Evolutionary conservation across 108 stramenopile species (phyloP), one percentile per base, ranked within the genome.

Genomic region (Parietichytrium sp.): DNA sequence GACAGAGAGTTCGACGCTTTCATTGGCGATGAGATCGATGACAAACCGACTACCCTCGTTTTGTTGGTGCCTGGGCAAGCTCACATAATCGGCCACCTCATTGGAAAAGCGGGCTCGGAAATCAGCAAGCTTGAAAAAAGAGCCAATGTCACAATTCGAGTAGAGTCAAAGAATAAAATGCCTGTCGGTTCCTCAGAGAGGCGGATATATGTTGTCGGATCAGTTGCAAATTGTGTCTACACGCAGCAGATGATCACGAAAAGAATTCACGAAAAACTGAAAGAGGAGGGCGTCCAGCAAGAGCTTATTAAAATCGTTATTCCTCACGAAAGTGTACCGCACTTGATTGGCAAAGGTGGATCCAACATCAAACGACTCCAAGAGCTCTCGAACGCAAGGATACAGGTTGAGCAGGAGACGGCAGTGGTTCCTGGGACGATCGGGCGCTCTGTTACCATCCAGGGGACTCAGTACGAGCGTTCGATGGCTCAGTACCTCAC

Each of bases 401-500:
- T 72, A n/a, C 61, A 72, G 20, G 61, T 72, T 25, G 61, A 72
- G 61, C 61, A 72, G 33, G 61, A 72, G 20, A 72, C 61, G 20
- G 36, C 61, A 6, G 61, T 72, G 42, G 61, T 72, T 0, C 61
- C 61, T 6, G 61, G 61, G 10, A 72, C 61, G 16, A 72, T 72
- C 33, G 61, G 61, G 33, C 61, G 61, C 10, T 72, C 61, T 1
- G 61, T 72, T 1, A 72, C 61, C 20, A 72, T 72, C 45, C 61
- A 72, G 61, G 61, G 61, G 15, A 18, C 61, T 15, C 61, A 72
- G 61, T 72, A 72, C 61, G 61, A 72, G 42, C 61, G 61, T 6
- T 72, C 61, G 29, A 16, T 72, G 0, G 61, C 61, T 6, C 61
- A 72, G 61, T 72, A 72, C 42, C 42, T 72, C 0, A 25, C 45